These are phyloP conservation scores for Phytophthora capsici DNA, from an alignment of 352 stramenopile genomes.

Conservation along the genomic window DNA sequence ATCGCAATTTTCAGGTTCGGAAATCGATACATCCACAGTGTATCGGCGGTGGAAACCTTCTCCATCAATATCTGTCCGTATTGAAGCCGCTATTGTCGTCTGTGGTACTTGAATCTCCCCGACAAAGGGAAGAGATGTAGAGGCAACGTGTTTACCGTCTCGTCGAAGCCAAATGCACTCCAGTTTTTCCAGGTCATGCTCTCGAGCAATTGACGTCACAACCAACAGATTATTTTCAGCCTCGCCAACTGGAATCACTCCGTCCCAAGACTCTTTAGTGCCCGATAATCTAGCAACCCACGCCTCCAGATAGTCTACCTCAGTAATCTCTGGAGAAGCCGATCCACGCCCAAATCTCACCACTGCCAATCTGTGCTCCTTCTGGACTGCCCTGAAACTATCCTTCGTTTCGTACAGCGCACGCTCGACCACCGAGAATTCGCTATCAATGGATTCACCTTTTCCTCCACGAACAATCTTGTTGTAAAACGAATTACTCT, in stretches of 20 bases:
- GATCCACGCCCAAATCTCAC: conserved; percentile 18
- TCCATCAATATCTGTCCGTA: conserved; percentile 30
- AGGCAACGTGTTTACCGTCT: conserved; percentile 1
- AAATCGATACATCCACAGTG: conserved; percentile 39
- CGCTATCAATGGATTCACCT: not conserved
- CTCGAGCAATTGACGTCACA: conserved; percentile 20
- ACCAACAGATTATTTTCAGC: conserved; percentile 12
- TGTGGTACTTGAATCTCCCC: conserved; percentile 9
- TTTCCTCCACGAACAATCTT: conserved; percentile 1
- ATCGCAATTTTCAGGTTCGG: conserved; percentile 16
- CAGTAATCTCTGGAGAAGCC: conserved; percentile 12
- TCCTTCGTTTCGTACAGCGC: conserved; percentile 14
- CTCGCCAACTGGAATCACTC: conserved; percentile 5
- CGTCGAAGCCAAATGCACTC: conserved; percentile 28
- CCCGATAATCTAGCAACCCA: conserved; percentile 12
- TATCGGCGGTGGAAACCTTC: conserved; percentile 60
- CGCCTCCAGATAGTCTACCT: conserved; percentile 29
- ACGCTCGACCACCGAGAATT: conserved; percentile 13
- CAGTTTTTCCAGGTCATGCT: conserved; percentile 15
- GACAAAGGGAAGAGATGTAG: conserved; percentile 3
- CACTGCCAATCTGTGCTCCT: conserved; percentile 8
- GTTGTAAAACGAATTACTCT: conserved; percentile 18
- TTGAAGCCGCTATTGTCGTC: conserved; percentile 20
- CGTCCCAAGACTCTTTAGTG: conserved; percentile 6
- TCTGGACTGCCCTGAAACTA: not conserved